Base-by-base conservation (phyloP, 1,284 basidiomycete genomes). In the Salmacisia buchloeana region DNA sequence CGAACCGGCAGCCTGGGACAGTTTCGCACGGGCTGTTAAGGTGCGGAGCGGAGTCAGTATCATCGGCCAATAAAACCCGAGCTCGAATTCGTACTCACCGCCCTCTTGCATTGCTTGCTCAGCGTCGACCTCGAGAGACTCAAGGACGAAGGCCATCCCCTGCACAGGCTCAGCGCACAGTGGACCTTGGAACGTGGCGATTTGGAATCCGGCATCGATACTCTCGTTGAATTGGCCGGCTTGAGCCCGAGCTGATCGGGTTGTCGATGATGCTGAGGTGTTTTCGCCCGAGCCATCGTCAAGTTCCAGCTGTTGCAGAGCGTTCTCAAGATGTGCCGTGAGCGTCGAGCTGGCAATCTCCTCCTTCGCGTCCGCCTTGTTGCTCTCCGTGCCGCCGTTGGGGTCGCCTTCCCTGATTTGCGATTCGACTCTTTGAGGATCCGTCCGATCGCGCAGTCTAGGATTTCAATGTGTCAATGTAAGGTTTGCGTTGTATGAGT, bases 121-220 rank as follows among this genome's bases (percentile, higher is more conserved):
- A 66, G 90, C 86, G 46, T 79, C 68, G 21, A 94, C 82, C 39
- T 85, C 83, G 10, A 94, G 79, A 21, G 81, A 83, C 79, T 97
- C 92, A 2, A 99, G 85, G 69, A 94, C 90, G 82, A 89, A 98
- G 0, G 89, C 92, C 82, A 98, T 83, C 0, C 94, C 96, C 67
- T 94, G 89, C 18, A 97, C 87, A 1, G 96, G 96, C 79, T 99
- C 96, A 6, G 89, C 89, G 71, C 96, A 98, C 27, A 98, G 81
- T 6, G 96, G 96, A 0, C 96, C 96, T 80, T 94, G 90, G 76
- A 91, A 89, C 0, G 89, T 90, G 2, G 94, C 93, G 49, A 97
- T 85, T 81, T 97, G 94, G 82, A 98, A 99, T 1, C 94, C 96
- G 2, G 88, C 89, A 79, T 97, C 94, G 52, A 98, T 84, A 78